Base-by-base conservation (phyloP, 257 asterid species). In the Penstemon newberryi region DNA sequence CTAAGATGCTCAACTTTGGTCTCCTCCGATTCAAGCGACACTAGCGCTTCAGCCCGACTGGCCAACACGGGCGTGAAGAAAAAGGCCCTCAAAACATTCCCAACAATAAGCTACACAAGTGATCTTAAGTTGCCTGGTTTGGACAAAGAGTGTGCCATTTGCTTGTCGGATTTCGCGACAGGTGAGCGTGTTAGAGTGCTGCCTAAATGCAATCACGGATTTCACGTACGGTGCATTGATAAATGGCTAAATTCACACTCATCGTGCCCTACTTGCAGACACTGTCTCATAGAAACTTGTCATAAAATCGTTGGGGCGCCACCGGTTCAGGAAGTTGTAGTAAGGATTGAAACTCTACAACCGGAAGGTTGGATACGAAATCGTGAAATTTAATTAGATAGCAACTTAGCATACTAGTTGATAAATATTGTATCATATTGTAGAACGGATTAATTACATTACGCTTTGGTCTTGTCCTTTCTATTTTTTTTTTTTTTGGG, bases 221-320 rank as follows among this genome's bases (percentile, higher is more conserved):
- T 84, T 74, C 89, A 84, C 57, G 84, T 81, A 7, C 66, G 81
- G 1, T 84, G 89, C 71, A 81, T 84, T 42, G 89, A 84, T 3
- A 78, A 57, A 33, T 84, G 89, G 89, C 73, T 84, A 3, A 70
- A 46, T 12, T 76, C 86, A 0, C 89, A 84, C 82, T 84, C 89
- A 0, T 84, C 89, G 0, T 84, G 89, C 69, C 89, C 89, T 0
- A 84, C 89, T 41, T 84, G 89, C 62, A 70, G 89, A 18, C 79
- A 84, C 78, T 81, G 89, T 65, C 80, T 84, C 43, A 73, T 81
- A 12, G 79, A 79, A 53, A 81, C 87, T 5, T 81, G 89, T 6
- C 76, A 75, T 4, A 81, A 84, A 42, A 81, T 81, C 0, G 78
- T 80, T 1, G 84, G 82, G 75, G 42, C 38, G 44, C 47, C 66